Evolutionary conservation across 306 rosid species (phyloP), one percentile per base, ranked within the genome.

Genomic region (Citrullus mucosospermus): DNA sequence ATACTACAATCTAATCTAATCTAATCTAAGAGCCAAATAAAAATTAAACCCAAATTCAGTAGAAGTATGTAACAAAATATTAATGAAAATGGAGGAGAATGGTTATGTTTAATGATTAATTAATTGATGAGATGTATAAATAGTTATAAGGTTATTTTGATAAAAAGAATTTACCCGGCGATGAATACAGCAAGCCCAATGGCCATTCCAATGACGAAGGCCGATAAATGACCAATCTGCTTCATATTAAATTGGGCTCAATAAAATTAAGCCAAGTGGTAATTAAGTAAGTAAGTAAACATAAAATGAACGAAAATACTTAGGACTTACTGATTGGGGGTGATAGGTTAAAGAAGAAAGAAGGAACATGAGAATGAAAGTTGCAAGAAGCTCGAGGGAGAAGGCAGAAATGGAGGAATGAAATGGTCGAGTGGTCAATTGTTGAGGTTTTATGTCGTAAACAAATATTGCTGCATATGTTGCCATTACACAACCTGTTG

Each of bases 291-390:
- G 3, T 25, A 25, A 25, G 28, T 25, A 34, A 36, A 36, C 39
- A 36, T 36, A 36, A 36, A 36, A 3, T 4, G 4, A 36, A 5
- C 5, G 5, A 32, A 32, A 36, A 36, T 5, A 4, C 4, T 36
- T 36, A 43, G 0, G 53, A 48, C 57, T 15, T 83, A 91, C 98
- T 68, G 89, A 76, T 78, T 88, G 86, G 75, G 86, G 25, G 75
- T 91, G 83, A 83, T 79, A 65, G 68, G 90, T 81, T 85, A 93
- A 78, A 63, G 98, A 88, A 41, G 93, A 81, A 82, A 86, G 83
- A 11, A 93, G 84, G 77, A 93, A 93, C 90, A 90, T 86, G 81
- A 93, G 79, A 76, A 93, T 90, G 83, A 88, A 91, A 65, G 92
- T 84, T 36, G 96, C 96, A 78, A 93, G 86, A 50, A 91, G 76